A percentile compares a stretch with the other conserved stretches of the same genome.
Conservation (phyloP, 345 rosid species). For the Arabis hirsuta region DNA sequence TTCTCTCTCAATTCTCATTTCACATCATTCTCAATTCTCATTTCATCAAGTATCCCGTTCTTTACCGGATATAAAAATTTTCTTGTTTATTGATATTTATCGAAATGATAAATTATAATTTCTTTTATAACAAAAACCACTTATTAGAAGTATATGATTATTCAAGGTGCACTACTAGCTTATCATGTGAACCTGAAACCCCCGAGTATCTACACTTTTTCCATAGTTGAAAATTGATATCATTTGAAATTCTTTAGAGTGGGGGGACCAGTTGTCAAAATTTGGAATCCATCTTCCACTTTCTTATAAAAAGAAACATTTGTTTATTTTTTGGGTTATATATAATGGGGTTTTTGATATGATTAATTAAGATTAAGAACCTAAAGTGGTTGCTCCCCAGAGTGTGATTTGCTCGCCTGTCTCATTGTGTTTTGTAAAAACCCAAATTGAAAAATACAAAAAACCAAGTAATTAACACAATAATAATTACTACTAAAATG, state of each 20-base stretch:
- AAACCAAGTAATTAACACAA: too few relatives aligned
- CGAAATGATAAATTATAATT: too few relatives aligned
- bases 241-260: constrained; percentile 21
- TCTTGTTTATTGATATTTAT: too few relatives aligned
- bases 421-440: neutral
- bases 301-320: neutral
- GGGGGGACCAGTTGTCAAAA: constrained; percentile 23
- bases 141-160: neutral
- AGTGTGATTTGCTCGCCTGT: constrained; percentile 39
- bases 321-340: too few relatives aligned
- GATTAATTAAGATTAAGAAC: neutral
- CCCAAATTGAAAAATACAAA: neutral
- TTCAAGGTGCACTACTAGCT: constrained; percentile 10
- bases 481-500: neutral
- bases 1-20: too few relatives aligned
- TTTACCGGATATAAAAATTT: too few relatives aligned
- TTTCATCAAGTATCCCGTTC: too few relatives aligned
- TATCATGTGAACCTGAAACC: constrained; percentile 29
- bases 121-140: too few relatives aligned
- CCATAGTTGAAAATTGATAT: constrained; percentile 7
- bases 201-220: neutral
- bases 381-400: constrained; percentile 20
- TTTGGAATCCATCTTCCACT: neutral
- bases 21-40: too few relatives aligned
- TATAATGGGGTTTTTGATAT: too few relatives aligned